A percentile compares a stretch with the other conserved stretches of the same genome.
phyloP scores from a whole-genome alignment of 2,329 filamentous ascomycete genomes.

The Fusarium azukiicola region DNA sequence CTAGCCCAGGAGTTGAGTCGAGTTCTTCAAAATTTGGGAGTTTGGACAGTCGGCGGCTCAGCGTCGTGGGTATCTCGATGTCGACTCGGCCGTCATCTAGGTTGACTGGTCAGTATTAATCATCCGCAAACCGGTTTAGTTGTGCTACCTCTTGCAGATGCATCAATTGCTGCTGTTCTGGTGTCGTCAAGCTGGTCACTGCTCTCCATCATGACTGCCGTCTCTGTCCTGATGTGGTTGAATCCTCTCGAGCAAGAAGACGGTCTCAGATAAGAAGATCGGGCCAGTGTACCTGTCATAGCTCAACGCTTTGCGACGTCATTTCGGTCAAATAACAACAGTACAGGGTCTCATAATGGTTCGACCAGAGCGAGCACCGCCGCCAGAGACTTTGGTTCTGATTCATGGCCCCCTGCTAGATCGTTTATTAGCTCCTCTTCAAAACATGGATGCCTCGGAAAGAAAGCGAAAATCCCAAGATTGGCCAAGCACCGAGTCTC shows the following conservation, averaged over 20 bases:
- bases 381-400: background rate
- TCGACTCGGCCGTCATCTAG: constrained; percentile 34
- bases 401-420: constrained; percentile 4
- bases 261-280: background rate
- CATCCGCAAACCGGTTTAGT: background rate
- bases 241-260: background rate
- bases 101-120: background rate
- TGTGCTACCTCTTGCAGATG: background rate
- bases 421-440: background rate
- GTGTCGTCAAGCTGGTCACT: background rate
- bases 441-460: constrained; percentile 3
- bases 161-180: constrained; percentile 6
- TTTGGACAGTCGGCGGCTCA: constrained; percentile 30
- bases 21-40: background rate
- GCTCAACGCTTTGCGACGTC: background rate
- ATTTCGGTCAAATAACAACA: background rate
- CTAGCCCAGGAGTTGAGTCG: background rate
- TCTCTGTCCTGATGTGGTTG: background rate
- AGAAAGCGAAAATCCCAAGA: constrained; percentile 1
- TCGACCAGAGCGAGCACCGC: background rate
- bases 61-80: constrained; percentile 25
- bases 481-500: background rate
- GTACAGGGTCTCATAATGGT: background rate
- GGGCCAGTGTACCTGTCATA: background rate
- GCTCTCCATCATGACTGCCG: background rate